A percentile compares a stretch with the other conserved stretches of the same genome.
Conservation (phyloP, 805 yeast genomes). For the Candida piceae region DNA sequence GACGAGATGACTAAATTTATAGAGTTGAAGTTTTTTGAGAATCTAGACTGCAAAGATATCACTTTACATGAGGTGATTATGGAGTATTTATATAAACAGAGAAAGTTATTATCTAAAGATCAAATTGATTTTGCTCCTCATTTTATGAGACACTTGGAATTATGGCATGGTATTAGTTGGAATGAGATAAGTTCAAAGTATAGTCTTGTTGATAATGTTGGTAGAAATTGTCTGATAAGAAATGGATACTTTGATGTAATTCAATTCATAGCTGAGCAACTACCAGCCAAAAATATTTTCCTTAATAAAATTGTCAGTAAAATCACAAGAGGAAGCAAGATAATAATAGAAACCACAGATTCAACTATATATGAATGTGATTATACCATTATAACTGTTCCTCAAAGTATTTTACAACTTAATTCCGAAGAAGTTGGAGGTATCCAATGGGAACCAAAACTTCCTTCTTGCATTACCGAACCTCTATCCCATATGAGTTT, state of each 20-base stretch:
- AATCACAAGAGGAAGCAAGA: conserved; percentile 29
- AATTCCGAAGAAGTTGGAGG: conserved; percentile 34
- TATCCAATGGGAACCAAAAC: conserved; percentile 49
- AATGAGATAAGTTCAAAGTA: conserved; percentile 61
- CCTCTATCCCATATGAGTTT: conserved; percentile 48
- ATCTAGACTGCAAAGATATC: conserved; percentile 44
- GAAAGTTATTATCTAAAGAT: conserved; percentile 41
- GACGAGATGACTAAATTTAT: conserved; percentile 57
- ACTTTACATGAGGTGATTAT: conserved; percentile 42
- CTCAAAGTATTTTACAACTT: conserved; percentile 62
- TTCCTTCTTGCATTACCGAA: conserved; percentile 41
- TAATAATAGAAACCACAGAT: conserved; percentile 30
- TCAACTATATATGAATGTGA: conserved; percentile 38
- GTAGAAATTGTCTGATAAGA: conserved; percentile 68
- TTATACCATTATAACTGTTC: conserved; percentile 68
- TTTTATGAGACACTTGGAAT: conserved; percentile 53
- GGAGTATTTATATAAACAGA: conserved; percentile 42
- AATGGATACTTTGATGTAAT: conserved; percentile 55
- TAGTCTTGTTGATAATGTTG: conserved; percentile 65
- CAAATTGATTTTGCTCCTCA: conserved; percentile 52
- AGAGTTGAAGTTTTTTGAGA: conserved; percentile 50
- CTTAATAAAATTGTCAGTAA: conserved; percentile 38
- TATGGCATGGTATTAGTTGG: conserved; percentile 80
- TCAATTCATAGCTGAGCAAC: conserved; percentile 34
- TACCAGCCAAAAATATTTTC: conserved; percentile 37